Evolutionary conservation across 164 flowering plant genomes (phyloP).

Genomic region (Tinospora cordifolia): DNA sequence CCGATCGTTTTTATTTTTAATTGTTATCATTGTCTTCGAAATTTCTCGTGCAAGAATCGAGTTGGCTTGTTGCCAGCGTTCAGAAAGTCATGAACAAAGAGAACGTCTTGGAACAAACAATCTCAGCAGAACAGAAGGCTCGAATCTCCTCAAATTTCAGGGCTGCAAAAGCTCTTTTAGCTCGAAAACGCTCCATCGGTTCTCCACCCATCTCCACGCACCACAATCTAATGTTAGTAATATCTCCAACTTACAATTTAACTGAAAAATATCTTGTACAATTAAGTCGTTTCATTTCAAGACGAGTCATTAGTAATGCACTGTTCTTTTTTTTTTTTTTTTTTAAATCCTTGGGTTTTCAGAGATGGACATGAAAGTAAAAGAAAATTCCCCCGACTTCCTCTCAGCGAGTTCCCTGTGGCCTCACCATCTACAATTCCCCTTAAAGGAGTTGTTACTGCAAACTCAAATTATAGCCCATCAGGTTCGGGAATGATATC

Average conservation of each 20-base stretch:
- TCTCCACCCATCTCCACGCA: not conserved
- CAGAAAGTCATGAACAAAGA: slow-evolving; percentile 27
- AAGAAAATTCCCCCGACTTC: slow-evolving; percentile 25
- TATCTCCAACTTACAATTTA: not conserved
- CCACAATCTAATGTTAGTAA: slow-evolving; percentile 6
- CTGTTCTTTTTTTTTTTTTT: not conserved
- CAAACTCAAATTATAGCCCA: slow-evolving; percentile 3
- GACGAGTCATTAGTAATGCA: not conserved
- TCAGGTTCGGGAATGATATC: slow-evolving; percentile 12
- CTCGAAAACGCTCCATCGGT: slow-evolving; percentile 50
- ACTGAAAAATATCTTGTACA: not conserved
- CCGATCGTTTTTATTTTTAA: too few relatives aligned
- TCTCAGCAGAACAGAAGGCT: slow-evolving; percentile 47
- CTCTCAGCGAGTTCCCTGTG: slow-evolving; percentile 34
- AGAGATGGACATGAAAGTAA: slow-evolving; percentile 18
- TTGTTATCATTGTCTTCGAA: too few relatives aligned
- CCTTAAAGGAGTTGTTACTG: not conserved
- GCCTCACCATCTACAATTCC: slow-evolving; percentile 27
- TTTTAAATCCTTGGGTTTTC: slow-evolving; percentile 9
- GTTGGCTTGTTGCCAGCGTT: too few relatives aligned
- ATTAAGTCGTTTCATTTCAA: too few relatives aligned
- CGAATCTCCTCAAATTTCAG: slow-evolving; percentile 63
- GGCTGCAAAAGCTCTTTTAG: slow-evolving; percentile 70
- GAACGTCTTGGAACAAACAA: slow-evolving; percentile 17
- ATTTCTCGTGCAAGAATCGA: too few relatives aligned